A percentile compares a stretch with the other conserved stretches of the same genome.
Conservation (phyloP, 441 rosid genomes). For the Euphorbia corollata region DNA sequence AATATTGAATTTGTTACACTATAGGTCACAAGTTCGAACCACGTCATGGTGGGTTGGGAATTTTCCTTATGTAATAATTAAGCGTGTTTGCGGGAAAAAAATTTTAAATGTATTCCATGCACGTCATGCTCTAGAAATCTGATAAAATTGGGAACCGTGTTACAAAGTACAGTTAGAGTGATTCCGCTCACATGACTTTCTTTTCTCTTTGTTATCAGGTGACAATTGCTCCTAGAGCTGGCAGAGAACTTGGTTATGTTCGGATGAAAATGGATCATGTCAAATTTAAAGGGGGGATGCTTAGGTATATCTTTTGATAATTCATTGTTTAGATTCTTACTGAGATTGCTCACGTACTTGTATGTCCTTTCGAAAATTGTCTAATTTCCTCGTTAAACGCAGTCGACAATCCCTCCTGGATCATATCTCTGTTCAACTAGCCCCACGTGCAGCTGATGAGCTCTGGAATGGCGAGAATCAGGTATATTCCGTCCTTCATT, state of each 20-base stretch:
- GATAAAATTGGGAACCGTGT: not conserved
- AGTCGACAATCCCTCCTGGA: slow-evolving; percentile 83
- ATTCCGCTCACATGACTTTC: not conserved
- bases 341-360: not conserved
- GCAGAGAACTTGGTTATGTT: slow-evolving; percentile 86
- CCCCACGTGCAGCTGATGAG: slow-evolving; percentile 95
- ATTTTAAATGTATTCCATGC: not conserved
- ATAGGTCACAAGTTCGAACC: too few species aligned
- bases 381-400: slow-evolving; percentile 24
- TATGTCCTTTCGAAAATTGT: not conserved
- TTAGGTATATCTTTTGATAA: slow-evolving; percentile 44
- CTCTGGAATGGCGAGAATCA: slow-evolving; percentile 76
- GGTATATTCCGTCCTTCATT: slow-evolving; percentile 32
- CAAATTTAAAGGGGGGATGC: slow-evolving; percentile 73
- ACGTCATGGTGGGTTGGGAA: too few species aligned
- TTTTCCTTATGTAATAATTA: too few species aligned
- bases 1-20: too few species aligned
- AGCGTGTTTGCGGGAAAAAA: too few species aligned
- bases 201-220: slow-evolving; percentile 41
- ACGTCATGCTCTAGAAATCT: not conserved
- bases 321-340: not conserved
- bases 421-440: slow-evolving; percentile 87
- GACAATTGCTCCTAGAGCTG: slow-evolving; percentile 89
- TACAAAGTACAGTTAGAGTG: not conserved
- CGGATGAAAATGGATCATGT: slow-evolving; percentile 79